These are phyloP conservation scores for Rhodotorula diobovata DNA, from an alignment of 768 basidiomycete species.

Conservation along the genomic window DNA sequence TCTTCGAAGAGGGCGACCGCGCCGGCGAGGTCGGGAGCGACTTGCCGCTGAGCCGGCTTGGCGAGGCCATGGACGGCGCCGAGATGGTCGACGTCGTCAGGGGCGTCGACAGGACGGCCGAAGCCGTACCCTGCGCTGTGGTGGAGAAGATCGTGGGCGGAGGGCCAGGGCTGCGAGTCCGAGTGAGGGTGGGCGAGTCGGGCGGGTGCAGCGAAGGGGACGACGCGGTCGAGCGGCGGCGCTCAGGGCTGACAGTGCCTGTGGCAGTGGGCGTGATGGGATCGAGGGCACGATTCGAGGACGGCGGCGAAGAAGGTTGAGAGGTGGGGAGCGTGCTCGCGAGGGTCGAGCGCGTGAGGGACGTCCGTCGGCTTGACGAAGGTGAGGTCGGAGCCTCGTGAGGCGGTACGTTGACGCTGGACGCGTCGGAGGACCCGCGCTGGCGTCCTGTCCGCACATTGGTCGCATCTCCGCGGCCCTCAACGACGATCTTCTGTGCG, in stretches of 20 bases:
- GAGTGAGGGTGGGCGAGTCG: conserved; percentile 11
- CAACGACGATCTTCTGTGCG: not conserved
- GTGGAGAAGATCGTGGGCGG: not conserved
- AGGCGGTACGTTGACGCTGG: not conserved
- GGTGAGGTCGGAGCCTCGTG: not conserved
- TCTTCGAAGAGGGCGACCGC: not conserved
- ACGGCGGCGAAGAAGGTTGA: not conserved
- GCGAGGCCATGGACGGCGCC: conserved; percentile 1
- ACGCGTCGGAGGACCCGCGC: not conserved
- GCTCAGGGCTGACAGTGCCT: not conserved
- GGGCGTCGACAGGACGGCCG: conserved; percentile 12
- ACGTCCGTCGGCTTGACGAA: not conserved
- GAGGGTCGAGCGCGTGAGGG: not conserved
- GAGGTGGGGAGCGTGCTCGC: not conserved
- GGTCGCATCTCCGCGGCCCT: not conserved
- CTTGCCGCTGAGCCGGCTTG: not conserved
- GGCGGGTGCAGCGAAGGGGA: not conserved
- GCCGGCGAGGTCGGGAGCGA: not conserved
- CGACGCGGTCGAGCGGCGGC: not conserved
- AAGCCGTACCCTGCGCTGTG: not conserved
- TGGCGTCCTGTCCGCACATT: not conserved
- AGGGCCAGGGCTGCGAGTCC: conserved; percentile 3
- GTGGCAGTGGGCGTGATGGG: not conserved
- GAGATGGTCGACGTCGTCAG: conserved; percentile 20
- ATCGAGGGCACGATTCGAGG: not conserved